Evolutionary conservation across 306 rosid genomes (phyloP).

Genomic region (Gleditsia sinensis): DNA sequence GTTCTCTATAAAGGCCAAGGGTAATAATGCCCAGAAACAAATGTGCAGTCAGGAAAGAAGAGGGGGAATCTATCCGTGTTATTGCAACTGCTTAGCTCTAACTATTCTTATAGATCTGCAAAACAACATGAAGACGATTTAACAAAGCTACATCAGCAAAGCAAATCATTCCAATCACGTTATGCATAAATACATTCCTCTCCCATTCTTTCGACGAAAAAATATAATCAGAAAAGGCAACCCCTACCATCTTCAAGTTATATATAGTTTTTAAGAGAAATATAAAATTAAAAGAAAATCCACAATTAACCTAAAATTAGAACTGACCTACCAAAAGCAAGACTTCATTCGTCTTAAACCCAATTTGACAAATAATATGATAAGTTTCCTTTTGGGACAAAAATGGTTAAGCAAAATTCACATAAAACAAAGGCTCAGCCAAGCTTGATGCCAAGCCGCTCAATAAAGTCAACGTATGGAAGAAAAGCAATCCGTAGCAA

Average conservation of each 20-base stretch:
- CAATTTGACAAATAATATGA: neutral
- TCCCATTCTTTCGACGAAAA: neutral
- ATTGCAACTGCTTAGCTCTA: neutral
- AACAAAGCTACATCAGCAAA: neutral
- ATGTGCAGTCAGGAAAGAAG: neutral
- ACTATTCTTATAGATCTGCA: neutral
- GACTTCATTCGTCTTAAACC: neutral
- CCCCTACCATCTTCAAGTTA: neutral
- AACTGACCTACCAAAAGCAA: neutral
- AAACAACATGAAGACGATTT: neutral
- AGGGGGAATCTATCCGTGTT: neutral
- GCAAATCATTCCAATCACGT: neutral
- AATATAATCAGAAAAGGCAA: neutral
- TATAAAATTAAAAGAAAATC: neutral
- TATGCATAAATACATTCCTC: neutral
- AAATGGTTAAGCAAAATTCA: neutral
- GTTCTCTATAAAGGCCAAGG: neutral
- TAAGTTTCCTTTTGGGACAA: neutral
- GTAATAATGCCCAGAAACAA: neutral
- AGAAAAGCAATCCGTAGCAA: no score
- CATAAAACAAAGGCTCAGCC: neutral
- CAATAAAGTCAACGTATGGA: no score
- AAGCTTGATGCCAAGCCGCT: neutral
- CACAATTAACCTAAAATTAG: neutral
- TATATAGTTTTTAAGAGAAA: neutral